Percentiles rank a stretch among this genome's conserved stretches.
Evolutionary conservation across 73 alveolate species (phyloP).

Genomic region (Blepharisma japonicum): DNA sequence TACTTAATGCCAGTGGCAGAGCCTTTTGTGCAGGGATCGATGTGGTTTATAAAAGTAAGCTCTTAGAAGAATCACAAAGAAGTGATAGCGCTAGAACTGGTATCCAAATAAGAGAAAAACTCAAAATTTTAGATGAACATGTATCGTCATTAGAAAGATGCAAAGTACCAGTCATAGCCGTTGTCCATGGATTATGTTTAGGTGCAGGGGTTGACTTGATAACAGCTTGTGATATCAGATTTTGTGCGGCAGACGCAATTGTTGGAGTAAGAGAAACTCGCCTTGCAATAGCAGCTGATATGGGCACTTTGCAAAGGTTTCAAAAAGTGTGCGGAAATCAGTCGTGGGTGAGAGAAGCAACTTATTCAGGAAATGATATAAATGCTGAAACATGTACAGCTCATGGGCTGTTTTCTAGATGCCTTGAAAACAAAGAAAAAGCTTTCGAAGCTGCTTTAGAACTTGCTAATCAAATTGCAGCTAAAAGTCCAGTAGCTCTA

Average conservation of each 20-base stretch:
- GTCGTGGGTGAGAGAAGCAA: conserved; percentile 55
- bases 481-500: conserved; percentile 54
- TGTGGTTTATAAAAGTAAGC: neutral
- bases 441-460: conserved; percentile 41
- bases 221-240: conserved; percentile 75
- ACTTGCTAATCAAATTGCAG: conserved; percentile 41
- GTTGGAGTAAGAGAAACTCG: conserved; percentile 43
- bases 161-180: conserved; percentile 67
- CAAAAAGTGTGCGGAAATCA: conserved; percentile 37
- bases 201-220: conserved; percentile 78
- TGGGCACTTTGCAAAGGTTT: conserved; percentile 57
- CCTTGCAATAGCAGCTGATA: conserved; percentile 61
- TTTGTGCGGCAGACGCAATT: conserved; percentile 52
- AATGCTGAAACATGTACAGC: conserved; percentile 40
- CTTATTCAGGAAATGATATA: conserved; percentile 51
- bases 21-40: conserved; percentile 76
- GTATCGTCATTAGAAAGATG: neutral
- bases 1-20: conserved; percentile 60
- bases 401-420: conserved; percentile 41
- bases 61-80: neutral
- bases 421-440: conserved; percentile 31
- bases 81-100: neutral
- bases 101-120: neutral
- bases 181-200: conserved; percentile 60
- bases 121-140: neutral